Base-by-base conservation (phyloP, 208 protist genomes). In the Wallacemonas sp. region DNA sequence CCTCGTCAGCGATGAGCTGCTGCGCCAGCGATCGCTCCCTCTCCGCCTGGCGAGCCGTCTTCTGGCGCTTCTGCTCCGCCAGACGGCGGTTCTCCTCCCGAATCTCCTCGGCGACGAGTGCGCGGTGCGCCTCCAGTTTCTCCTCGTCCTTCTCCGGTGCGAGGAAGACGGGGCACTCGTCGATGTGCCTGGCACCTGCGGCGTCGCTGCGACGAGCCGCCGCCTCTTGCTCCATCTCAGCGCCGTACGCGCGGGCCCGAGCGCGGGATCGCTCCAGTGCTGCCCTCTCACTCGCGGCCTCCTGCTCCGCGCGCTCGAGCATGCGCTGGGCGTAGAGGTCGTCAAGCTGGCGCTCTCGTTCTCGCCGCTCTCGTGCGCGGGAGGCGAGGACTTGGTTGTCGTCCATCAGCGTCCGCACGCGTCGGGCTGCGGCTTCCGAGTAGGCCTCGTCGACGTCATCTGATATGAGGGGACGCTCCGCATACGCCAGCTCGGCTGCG, bases 21-120 rank as follows among this genome's bases (percentile, higher is more conserved):
- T 39, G 61, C 27, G 54, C 70, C 4, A 62, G 24, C 19, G 62
- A 66, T 64, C 41, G 38, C 32, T 80, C 70, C 24, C 8, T 47
- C 47, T 56, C 56, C 2, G 54, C 34, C 30, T 74, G 54, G 2
- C 23, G 19, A 24, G 32, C 44, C 14, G 57, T 44, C 16, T 41
- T 33, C 29, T 49, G 58, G 23, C 60, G 65, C 46, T 65, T 75
- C 52, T 75, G 55, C 54, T 78, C 68, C 0, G 64, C 77, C 55
- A 74, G 64, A 19, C 67, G 61, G 16, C 60, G 68, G 17, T 83
- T 47, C 47, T 70, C 70, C 43, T 80, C 74, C 26, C 33, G 49
- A 24, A 41, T 58, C 14, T 24, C 66, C 46, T 74, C 73, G 6
- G 68, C 63, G 19, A 76, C 29, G 27, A 52, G 46, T 38, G 33